A percentile compares a stretch with the other conserved stretches of the same genome.
These are phyloP conservation scores for Boletus eberwhitei DNA, from an alignment of 768 basidiomycete genomes.

Conservation along the genomic window DNA sequence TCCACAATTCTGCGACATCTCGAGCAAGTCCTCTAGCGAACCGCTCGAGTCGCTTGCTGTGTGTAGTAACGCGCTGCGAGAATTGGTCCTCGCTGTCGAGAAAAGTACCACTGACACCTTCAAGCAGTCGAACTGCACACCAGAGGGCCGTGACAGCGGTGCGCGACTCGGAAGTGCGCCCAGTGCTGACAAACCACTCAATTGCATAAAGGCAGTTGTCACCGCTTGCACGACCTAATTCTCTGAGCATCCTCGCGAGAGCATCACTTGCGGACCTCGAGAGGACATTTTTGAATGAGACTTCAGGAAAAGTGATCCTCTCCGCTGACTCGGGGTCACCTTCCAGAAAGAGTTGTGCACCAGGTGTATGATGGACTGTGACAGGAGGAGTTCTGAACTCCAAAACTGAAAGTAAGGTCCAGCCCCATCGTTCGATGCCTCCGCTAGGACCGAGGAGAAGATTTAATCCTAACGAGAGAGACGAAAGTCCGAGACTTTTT, in stretches of 20 bases:
- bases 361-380: conserved; percentile 44
- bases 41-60: conserved; percentile 57
- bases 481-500: conserved; percentile 28
- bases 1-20: too few species aligned
- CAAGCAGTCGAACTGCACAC: conserved; percentile 75
- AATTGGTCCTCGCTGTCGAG: conserved; percentile 32
- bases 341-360: conserved; percentile 58
- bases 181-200: conserved; percentile 74
- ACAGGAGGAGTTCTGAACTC: conserved; percentile 62
- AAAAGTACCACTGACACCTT: conserved; percentile 58
- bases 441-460: conserved; percentile 76
- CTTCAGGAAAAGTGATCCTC: conserved; percentile 51
- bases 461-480: conserved; percentile 53
- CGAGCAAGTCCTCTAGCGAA: conserved; percentile 60
- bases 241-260: conserved; percentile 68
- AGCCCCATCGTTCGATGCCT: conserved; percentile 90
- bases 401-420: conserved; percentile 77
- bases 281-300: conserved; percentile 53
- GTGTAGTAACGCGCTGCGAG: background rate
- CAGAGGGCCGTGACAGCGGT: conserved; percentile 73
- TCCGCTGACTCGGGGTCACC: conserved; percentile 36
- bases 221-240: conserved; percentile 65
- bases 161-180: conserved; percentile 40
- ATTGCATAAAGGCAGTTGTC: conserved; percentile 71
- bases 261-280: conserved; percentile 50